Evolutionary conservation across 805 yeast species (phyloP).

Genomic region (Metschnikowia gelsemii): DNA sequence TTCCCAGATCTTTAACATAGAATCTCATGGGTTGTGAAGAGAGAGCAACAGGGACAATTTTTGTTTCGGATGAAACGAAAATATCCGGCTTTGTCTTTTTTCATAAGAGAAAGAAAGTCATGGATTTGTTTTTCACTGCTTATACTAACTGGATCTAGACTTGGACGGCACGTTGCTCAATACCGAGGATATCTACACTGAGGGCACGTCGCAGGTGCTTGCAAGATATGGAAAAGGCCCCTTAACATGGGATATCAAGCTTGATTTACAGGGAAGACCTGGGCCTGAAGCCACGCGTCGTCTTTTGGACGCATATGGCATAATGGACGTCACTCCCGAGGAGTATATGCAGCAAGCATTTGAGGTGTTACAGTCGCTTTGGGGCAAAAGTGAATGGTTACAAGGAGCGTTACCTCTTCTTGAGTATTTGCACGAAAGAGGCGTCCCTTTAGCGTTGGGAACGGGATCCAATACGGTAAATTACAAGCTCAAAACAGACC

Average conservation of each 20-base stretch:
- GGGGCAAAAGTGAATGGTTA: slow-evolving; percentile 65
- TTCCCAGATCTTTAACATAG: not conserved
- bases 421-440: slow-evolving; percentile 45
- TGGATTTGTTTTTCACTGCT: too few relatives aligned
- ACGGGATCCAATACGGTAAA: slow-evolving; percentile 72
- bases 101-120: too few relatives aligned
- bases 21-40: too few relatives aligned
- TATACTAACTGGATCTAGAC: slow-evolving; percentile 43
- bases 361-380: slow-evolving; percentile 53
- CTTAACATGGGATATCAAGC: slow-evolving; percentile 86
- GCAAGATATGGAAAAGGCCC: slow-evolving; percentile 72
- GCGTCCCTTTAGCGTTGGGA: slow-evolving; percentile 84
- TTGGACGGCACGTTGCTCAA: slow-evolving; percentile 95
- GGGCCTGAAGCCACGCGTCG: slow-evolving; percentile 70
- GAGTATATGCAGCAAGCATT: slow-evolving; percentile 56
- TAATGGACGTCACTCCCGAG: slow-evolving; percentile 57
- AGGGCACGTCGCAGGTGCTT: slow-evolving; percentile 65
- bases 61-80: not conserved
- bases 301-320: slow-evolving; percentile 59
- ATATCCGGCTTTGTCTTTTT: too few relatives aligned
- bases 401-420: slow-evolving; percentile 85
- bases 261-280: slow-evolving; percentile 87
- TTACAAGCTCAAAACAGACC: slow-evolving; percentile 69
- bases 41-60: too few relatives aligned
- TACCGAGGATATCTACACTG: slow-evolving; percentile 90